Evolutionary conservation across 169 alveolate species (phyloP).

Genomic region (Eimeria falciformis): DNA sequence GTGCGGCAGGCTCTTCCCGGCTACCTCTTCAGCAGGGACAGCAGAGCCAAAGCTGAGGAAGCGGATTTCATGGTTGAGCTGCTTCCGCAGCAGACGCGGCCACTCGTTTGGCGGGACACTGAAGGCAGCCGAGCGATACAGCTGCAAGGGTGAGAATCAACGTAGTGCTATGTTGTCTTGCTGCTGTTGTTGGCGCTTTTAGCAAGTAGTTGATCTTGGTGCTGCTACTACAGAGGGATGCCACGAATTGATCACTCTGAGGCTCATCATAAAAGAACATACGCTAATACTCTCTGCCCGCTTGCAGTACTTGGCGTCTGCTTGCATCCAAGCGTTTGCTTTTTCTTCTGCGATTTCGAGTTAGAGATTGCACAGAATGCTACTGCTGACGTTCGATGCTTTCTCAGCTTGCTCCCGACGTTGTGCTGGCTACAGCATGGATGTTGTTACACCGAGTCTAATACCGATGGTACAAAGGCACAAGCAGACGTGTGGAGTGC

Average conservation of each 20-base stretch:
- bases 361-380: too few relatives aligned
- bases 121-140: conserved; percentile 59
- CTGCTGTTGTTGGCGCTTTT: not conserved
- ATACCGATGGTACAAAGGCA: not conserved
- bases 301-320: too few relatives aligned
- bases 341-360: too few relatives aligned
- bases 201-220: too few relatives aligned
- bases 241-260: too few relatives aligned
- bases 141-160: conserved; percentile 33
- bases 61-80: conserved; percentile 36
- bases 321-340: too few relatives aligned
- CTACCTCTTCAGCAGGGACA: not conserved
- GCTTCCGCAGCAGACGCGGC: conserved; percentile 38
- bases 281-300: too few relatives aligned
- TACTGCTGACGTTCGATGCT: conserved; percentile 8
- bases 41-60: not conserved
- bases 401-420: conserved; percentile 32
- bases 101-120: conserved; percentile 43
- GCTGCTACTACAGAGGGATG: too few relatives aligned
- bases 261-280: too few relatives aligned
- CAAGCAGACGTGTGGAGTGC: conserved; percentile 43
- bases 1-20: conserved; percentile 46
- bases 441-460: not conserved
- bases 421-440: conserved; percentile 61
- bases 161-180: not conserved